Evolutionary conservation across 2,329 filamentous ascomycete species (phyloP).

Genomic region (Domatiomyces globalis): DNA sequence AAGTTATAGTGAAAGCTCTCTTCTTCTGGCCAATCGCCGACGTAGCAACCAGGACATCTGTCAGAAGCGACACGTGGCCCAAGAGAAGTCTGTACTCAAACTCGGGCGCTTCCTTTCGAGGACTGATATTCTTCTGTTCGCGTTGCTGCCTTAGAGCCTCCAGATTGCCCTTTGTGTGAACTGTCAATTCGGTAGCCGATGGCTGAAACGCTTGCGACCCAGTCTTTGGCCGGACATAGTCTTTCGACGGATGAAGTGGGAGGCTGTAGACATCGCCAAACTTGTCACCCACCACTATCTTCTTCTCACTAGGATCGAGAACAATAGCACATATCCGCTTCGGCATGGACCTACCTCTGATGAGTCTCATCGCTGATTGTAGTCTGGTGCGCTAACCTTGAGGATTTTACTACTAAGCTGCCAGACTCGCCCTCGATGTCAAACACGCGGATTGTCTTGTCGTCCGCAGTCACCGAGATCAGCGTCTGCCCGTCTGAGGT

Average conservation of each 20-base stretch:
- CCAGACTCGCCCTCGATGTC: slow-evolving; percentile 44
- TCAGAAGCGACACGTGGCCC: slow-evolving; percentile 91
- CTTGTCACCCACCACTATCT: slow-evolving; percentile 78
- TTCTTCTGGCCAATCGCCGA: slow-evolving; percentile 27
- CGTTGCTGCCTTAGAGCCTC: slow-evolving; percentile 42
- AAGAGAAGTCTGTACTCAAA: slow-evolving; percentile 71
- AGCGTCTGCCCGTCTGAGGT: slow-evolving; percentile 54
- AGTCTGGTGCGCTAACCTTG: slow-evolving; percentile 41
- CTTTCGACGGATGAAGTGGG: slow-evolving; percentile 45
- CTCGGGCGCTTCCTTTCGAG: slow-evolving; percentile 35
- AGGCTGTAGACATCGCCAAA: slow-evolving; percentile 92
- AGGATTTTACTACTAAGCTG: slow-evolving; percentile 51
- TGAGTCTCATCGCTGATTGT: slow-evolving; percentile 17
- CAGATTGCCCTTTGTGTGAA: slow-evolving; percentile 48
- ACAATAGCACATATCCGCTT: slow-evolving; percentile 71
- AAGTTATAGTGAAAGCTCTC: slow-evolving; percentile 50
- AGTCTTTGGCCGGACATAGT: slow-evolving; percentile 26
- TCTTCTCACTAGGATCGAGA: slow-evolving; percentile 53
- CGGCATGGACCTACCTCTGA: slow-evolving; percentile 54
- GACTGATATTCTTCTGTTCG: slow-evolving; percentile 30
- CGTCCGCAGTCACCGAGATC: slow-evolving; percentile 70
- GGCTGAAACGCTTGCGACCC: slow-evolving; percentile 24
- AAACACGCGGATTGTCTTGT: slow-evolving; percentile 82
- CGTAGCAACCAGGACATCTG: slow-evolving; percentile 50
- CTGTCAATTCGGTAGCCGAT: slow-evolving; percentile 43